Base-by-base conservation (phyloP, 768 basidiomycete species). In the Strobilomyces dryophilus region DNA sequence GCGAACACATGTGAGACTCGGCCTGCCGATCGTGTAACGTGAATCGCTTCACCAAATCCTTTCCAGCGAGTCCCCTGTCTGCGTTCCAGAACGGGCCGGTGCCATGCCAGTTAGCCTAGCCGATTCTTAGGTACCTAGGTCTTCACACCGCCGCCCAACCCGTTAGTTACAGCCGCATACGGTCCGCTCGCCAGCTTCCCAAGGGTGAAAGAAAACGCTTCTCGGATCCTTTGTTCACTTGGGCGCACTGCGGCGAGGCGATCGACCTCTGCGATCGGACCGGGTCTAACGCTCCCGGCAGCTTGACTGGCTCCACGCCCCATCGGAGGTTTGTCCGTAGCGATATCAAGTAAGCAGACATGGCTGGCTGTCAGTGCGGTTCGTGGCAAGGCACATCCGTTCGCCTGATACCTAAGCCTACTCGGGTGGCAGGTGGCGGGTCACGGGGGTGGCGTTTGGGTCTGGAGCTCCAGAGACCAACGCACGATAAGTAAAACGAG, bases 261-360 rank as follows among this genome's bases (percentile, higher is more conserved):
- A 26, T 20, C 47, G n/a, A 10, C 32, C 11, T 32, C 11, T 14
- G 12, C 26, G 29, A 15, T 34, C 32, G 37, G 34, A 39, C 45
- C 6, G 10, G 26, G 31, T 56, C 46, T 35, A 42, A 40, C 42
- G 40, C 15, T 5, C 11, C 20, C 41, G 41, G 41, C 5, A 24
- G 41, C 41, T 20, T 9, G 11, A 24, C 40, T 41, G 12, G 17
- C 50, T 44, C 51, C 51, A 35, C 36, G 39, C 11, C 43, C 45
- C 48, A 45, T 47, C 45, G 14, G 51, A 52, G 34, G 39, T 37
- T 49, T 52, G 37, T 51, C 59, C 34, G n/a, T n/a, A n/a, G n/a
- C n/a, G 47, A 58, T 36, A n/a, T 54, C 60, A 48, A 35, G 44
- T 44, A 36, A 61, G 54, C 59, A 7, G 31, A 32, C 5, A 34